A percentile compares a stretch with the other conserved stretches of the same genome.
Evolutionary conservation across 192 early-diverging fungal genomes (phyloP).

Genomic region (Diversispora eburnea): DNA sequence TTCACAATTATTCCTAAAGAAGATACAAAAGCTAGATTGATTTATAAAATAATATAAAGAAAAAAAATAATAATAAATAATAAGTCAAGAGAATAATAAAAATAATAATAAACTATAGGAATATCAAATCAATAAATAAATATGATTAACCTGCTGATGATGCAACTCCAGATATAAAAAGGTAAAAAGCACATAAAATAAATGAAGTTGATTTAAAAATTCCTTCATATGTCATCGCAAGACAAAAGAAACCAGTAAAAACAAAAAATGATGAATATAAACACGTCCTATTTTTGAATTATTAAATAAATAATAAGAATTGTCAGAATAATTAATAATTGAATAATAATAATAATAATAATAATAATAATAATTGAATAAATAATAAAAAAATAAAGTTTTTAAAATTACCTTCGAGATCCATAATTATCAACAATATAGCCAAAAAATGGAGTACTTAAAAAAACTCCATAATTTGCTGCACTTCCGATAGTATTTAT

Average conservation of each 20-base stretch:
- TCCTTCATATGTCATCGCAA: slow-evolving; percentile 13
- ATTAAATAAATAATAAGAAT: background rate
- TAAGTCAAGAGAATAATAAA: background rate
- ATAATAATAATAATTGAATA: background rate
- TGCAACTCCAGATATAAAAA: background rate
- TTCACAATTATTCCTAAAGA: too few relatives aligned
- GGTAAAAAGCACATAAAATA: slow-evolving; percentile 7
- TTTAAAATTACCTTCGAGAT: slow-evolving; percentile 24
- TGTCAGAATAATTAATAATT: background rate
- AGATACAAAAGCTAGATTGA: too few relatives aligned
- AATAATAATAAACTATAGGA: too few relatives aligned
- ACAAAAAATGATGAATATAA: background rate
- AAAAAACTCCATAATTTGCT: slow-evolving; percentile 64
- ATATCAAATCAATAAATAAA: too few relatives aligned
- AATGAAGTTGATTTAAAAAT: background rate
- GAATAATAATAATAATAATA: background rate
- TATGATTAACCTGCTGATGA: slow-evolving; percentile 7
- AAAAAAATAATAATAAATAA: too few relatives aligned
- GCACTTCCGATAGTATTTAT: slow-evolving; percentile 57
- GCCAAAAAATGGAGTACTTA: slow-evolving; percentile 56
- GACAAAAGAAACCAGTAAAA: slow-evolving; percentile 1
- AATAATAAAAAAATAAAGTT: background rate
- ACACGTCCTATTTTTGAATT: background rate
- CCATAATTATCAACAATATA: slow-evolving; percentile 46
- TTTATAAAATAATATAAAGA: too few relatives aligned